These are phyloP conservation scores for Calonectria pseudoturangicola DNA, from an alignment of 2,329 filamentous ascomycete genomes.

Conservation along the genomic window DNA sequence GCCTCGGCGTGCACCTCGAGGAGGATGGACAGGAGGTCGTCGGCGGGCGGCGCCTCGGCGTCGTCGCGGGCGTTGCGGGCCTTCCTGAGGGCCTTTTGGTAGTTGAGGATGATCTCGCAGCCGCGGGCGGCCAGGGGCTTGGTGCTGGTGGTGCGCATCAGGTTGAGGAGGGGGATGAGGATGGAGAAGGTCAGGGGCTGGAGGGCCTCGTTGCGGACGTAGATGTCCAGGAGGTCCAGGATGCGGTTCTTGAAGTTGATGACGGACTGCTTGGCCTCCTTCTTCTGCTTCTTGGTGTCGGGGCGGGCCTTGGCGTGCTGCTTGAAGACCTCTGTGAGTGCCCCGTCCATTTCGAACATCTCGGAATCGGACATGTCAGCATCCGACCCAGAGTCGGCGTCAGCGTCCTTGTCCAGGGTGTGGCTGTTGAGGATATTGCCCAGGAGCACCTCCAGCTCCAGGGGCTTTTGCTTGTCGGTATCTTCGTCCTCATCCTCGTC, in stretches of 20 bases:
- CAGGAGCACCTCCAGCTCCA: constrained; percentile 82
- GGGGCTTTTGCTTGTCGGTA: constrained; percentile 65
- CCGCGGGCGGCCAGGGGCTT: constrained; percentile 86
- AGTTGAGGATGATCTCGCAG: constrained; percentile 81
- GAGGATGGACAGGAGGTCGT: constrained; percentile 75
- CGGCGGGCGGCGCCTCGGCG: constrained; percentile 61
- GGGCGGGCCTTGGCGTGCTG: constrained; percentile 78
- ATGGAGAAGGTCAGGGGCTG: constrained; percentile 81
- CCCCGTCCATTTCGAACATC: constrained; percentile 91
- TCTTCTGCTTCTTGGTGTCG: constrained; percentile 88
- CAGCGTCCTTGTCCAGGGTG: constrained; percentile 74
- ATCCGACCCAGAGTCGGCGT: constrained; percentile 76
- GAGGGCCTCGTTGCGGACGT: constrained; percentile 84
- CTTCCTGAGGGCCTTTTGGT: constrained; percentile 81
- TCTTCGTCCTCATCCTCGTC: constrained; percentile 67
- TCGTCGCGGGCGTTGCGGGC: constrained; percentile 65
- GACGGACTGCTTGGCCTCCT: constrained; percentile 91
- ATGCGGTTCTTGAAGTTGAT: constrained; percentile 97
- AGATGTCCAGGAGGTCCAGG: constrained; percentile 90
- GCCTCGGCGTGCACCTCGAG: constrained; percentile 81
- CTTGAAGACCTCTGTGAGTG: constrained; percentile 90
- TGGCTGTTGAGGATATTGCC: constrained; percentile 86
- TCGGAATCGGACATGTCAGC: constrained; percentile 96
- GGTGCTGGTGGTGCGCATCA: constrained; percentile 84
- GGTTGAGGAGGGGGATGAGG: constrained; percentile 83